Base-by-base conservation (phyloP, 345 rosid genomes). In the Theobroma cacao region DNA sequence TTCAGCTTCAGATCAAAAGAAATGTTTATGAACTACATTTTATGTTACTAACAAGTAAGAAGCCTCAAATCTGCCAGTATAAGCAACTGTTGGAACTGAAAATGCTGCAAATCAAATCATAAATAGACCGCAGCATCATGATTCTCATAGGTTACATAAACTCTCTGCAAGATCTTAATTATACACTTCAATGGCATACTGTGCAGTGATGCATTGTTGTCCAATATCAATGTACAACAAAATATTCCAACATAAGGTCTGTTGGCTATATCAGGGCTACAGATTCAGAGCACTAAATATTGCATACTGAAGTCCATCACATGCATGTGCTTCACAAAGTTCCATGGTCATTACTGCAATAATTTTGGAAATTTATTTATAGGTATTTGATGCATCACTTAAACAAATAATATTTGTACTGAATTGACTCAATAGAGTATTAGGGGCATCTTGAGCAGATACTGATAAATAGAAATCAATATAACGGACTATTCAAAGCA, bases 101-200 rank as follows among this genome's bases (percentile, higher is more conserved):
- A n/a, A 65, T 65, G 48, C 70, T 36, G 70, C 70, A 65, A 65
- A 36, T 10, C 28, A 36, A 64, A 64, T 36, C 45, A 30, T 64
- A 18, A 34, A n/a, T 36, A 36, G 47, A 34, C 68, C 2, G 45
- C 26, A 4, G 3, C 28, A 36, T 64, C 69, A 36, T 36, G 28
- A 10, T 36, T 64, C 7, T 36, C 26, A 24, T 3, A n/a, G 45
- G n/a, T 13, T 65, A n/a, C 2, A 38, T 36, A n/a, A 65, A 20
- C 47, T n/a, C 28, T 9, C 12, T 36, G 10, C 17, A 64, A 22
- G 47, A 64, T 20, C 28, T 36, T 64, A 9, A 36, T 36, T 36
- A 36, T 20, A 64, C 15, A 63, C 24, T 34, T 63, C 68, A 63
- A 63, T 18, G 68, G 43, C 68, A 17, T 18, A 48, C 68, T 4